Evolutionary conservation across 352 stramenopile species (phyloP), one percentile per base, ranked within the genome.

Genomic region (Globisporangium spinosum): DNA sequence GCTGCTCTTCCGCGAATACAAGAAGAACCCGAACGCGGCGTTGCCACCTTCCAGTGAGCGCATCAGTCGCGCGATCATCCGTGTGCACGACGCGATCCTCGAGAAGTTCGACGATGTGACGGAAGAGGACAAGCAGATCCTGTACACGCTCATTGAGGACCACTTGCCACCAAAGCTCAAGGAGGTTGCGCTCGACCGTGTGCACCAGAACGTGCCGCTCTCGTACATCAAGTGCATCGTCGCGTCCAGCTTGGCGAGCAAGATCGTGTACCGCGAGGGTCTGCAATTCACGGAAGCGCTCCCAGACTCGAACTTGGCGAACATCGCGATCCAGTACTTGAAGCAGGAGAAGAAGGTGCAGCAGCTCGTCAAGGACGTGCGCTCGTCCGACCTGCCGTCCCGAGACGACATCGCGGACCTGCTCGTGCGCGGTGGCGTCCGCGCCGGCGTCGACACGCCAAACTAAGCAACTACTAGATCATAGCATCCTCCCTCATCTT

Each of bases 191-290:
- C 97, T 98, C 67, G 93, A 99, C 72, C 80, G 93, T 62, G 93
- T 99, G 61, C 80, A 92, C 58, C 73, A 96, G 32, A 86, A 95
- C 59, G 94, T 99, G 38, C 97, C 97, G 20, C 78, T 90, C 25
- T 92, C 97, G 58, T 99, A 99, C 87, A 89, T 98, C 72, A 97
- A 94, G 69, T 98, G 98, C 77, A 98, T 98, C 43, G 94, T 99
- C 59, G 94, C 94, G 7, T 98, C 94, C 27, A 97, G 89, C 63
- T 76, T 99, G 35, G 97, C 97, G 55, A 98, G 91, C 61, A 98
- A 98, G 78, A 92, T 99, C 67, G 97, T 99, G 27, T 99, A 99
- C 82, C 96, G 97, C 58, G 97, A 99, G 74, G 97, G 97, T 38
- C 70, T 96, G 40, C 93, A 98, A 71, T 99, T 99, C 79, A 96